phyloP scores from a whole-genome alignment of 1,284 basidiomycete species.

The Heimioporus retisporus region DNA sequence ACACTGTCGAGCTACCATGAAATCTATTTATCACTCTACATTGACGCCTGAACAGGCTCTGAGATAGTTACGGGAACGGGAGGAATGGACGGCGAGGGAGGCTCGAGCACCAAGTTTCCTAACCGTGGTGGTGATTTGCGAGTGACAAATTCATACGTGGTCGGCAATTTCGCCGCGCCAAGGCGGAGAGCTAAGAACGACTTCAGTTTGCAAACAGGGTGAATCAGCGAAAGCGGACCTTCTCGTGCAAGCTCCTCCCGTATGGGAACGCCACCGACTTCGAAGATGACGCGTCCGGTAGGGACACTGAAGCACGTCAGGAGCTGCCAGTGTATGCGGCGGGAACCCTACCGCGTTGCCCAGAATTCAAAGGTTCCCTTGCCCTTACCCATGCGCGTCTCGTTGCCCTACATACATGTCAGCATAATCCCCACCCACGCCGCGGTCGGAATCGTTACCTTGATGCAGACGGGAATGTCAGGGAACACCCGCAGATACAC shows the following conservation, averaged over 20 bases:
- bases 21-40: conserved; percentile 18
- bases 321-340: background rate
- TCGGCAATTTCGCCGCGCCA: conserved; percentile 92
- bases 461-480: conserved; percentile 97
- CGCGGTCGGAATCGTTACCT: conserved; percentile 61
- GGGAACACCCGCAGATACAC: conserved; percentile 95
- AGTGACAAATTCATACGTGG: conserved; percentile 91
- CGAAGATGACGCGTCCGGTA: conserved; percentile 94
- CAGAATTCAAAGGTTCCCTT: conserved; percentile 99
- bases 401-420: conserved; percentile 79
- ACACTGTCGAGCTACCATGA: background rate
- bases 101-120: conserved; percentile 73
- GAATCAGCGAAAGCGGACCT: conserved; percentile 56
- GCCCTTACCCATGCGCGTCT: conserved; percentile 99
- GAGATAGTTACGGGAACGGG: conserved; percentile 27
- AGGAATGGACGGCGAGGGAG: conserved; percentile 28
- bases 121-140: conserved; percentile 80
- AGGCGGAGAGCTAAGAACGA: conserved; percentile 80
- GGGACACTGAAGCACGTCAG: conserved; percentile 69
- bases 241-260: conserved; percentile 95
- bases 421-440: background rate
- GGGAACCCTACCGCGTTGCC: conserved; percentile 83
- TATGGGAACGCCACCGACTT: conserved; percentile 93
- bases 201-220: conserved; percentile 9
- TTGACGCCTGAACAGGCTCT: conserved; percentile 21